Evolutionary conservation across 2,329 filamentous ascomycete species (phyloP), one percentile per base, ranked within the genome.

Genomic region (Scytalidium lignicola): DNA sequence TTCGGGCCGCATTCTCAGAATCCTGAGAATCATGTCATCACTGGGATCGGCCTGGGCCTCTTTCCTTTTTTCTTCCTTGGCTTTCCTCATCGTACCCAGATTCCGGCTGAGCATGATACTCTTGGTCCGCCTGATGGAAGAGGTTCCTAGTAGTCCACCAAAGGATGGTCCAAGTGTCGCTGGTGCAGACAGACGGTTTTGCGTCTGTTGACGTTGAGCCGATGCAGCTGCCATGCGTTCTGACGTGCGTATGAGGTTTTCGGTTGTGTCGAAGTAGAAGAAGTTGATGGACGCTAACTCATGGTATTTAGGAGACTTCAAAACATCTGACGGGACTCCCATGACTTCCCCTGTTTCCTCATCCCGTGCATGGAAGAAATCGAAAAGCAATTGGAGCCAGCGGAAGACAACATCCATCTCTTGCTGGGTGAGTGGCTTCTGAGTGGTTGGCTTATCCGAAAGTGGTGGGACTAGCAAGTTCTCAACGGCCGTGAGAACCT

Each of bases 281-380:
- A 97, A 99, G 73, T 96, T 95, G 55, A 99, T 80, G 54, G 90
- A 92, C 57, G 93, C 89, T 47, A 99, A 82, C 68, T 99, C 93
- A 73, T 96, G 91, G 75, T 96, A 99, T 78, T 99, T 99, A 64
- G 92, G 89, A 57, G 90, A 95, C 70, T 95, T 96, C 64, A 99
- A 79, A 26, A 96, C 85, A 66, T 96, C 91, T 41, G 89, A 81
- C 0, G 91, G 88, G 2, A 99, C 90, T 56, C 93, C 93, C 52
- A 93, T 80, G 20, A 88, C 88, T 67, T 92, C 88, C 48, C 91
- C 83, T 61, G 72, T 85, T 63, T 87, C 80, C 61, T 96, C 90
- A 60, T 96, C 91, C 54, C 86, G 82, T 23, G 91, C 93, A 62
- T 96, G 86, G 81, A 99, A 99, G 72, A 99, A 99, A 49, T 86